phyloP scores from a whole-genome alignment of 1,139 yeast species.

The Diutina scorzettiae region DNA sequence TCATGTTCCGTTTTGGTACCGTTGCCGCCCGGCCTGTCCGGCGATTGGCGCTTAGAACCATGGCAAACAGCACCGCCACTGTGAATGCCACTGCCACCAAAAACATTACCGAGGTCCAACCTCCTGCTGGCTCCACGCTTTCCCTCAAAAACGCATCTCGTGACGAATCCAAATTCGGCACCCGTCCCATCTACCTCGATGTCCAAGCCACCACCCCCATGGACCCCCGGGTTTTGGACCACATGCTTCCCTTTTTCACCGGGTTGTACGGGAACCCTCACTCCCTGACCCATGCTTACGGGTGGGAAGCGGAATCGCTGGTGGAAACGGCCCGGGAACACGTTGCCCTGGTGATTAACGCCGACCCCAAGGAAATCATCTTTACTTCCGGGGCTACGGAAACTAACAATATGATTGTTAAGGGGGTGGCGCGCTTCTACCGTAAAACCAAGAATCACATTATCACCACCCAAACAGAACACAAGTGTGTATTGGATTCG shows the following conservation, averaged over 20 bases:
- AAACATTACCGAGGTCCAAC: not conserved
- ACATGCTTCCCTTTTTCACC: slow-evolving; percentile 84
- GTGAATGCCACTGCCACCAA: not conserved
- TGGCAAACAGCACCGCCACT: not conserved
- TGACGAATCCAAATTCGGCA: slow-evolving; percentile 40
- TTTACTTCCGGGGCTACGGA: slow-evolving; percentile 98
- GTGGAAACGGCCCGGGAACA: slow-evolving; percentile 79
- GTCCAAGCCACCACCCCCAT: slow-evolving; percentile 98
- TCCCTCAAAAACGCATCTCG: slow-evolving; percentile 34
- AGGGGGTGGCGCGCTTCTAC: slow-evolving; percentile 93
- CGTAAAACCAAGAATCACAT: slow-evolving; percentile 83
- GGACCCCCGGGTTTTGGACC: slow-evolving; percentile 92
- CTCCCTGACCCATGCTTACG: slow-evolving; percentile 94
- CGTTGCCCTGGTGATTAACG: slow-evolving; percentile 74
- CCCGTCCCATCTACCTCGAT: slow-evolving; percentile 85
- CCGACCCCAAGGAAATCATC: slow-evolving; percentile 93
- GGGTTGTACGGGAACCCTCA: slow-evolving; percentile 97
- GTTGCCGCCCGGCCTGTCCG: not conserved
- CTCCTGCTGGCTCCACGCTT: slow-evolving; percentile 10
- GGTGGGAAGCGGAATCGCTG: slow-evolving; percentile 96
- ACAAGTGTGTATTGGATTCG: slow-evolving; percentile 93
- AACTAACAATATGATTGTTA: slow-evolving; percentile 84
- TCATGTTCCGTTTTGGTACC: no score
- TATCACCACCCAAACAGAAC: slow-evolving; percentile 94
- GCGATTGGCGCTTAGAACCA: not conserved